Conservation (phyloP, 257 asterid genomes). For the Avicennia marina region DNA sequence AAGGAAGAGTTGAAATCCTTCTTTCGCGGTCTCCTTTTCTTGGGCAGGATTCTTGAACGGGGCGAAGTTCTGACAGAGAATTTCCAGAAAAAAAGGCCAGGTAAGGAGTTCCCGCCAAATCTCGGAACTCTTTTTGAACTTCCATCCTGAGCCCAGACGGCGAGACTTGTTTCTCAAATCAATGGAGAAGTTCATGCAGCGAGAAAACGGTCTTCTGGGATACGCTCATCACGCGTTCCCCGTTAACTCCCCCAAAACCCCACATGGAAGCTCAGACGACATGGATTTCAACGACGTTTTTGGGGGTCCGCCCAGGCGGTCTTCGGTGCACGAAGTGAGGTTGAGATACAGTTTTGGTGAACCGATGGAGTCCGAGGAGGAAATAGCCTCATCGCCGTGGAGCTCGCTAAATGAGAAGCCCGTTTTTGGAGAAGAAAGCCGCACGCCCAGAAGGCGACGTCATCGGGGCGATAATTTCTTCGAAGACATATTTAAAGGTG, state of each 20-base stretch:
- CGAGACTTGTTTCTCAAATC: not conserved
- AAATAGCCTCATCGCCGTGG: constrained; percentile 25
- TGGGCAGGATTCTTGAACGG: too few relatives aligned
- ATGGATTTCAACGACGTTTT: constrained; percentile 78
- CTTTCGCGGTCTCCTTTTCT: too few relatives aligned
- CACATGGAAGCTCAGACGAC: constrained; percentile 31
- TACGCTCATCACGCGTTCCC: constrained; percentile 19
- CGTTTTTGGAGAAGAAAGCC: constrained; percentile 61
- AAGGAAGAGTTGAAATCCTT: not conserved
- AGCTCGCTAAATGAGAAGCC: constrained; percentile 45
- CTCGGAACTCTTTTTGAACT: too few relatives aligned
- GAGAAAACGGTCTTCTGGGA: constrained; percentile 36
- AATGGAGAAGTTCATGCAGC: constrained; percentile 53
- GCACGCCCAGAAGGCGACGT: constrained; percentile 35
- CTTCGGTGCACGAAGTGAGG: constrained; percentile 56
- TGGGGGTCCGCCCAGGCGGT: constrained; percentile 91
- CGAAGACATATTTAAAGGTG: constrained; percentile 71
- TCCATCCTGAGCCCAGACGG: too few relatives aligned
- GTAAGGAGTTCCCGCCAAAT: too few relatives aligned
- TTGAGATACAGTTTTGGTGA: constrained; percentile 50
- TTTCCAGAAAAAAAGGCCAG: not conserved
- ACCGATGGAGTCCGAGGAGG: constrained; percentile 37
- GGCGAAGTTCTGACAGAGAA: not conserved
- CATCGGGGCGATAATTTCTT: constrained; percentile 51
- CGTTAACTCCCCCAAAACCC: constrained; percentile 16